Conservation (phyloP, 208 protist genomes). For the Tritrichomonas musculus region DNA sequence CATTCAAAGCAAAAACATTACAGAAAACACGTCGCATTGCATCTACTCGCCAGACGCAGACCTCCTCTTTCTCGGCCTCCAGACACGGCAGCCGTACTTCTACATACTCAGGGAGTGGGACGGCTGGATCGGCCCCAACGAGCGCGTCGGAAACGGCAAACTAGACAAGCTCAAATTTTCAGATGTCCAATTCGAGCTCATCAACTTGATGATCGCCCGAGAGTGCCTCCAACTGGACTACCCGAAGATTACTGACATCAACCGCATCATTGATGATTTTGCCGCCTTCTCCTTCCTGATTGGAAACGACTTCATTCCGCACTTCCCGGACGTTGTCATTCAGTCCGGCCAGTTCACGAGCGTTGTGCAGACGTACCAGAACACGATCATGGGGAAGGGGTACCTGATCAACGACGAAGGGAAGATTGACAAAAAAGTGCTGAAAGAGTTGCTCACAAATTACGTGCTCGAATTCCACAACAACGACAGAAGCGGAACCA, state of each 20-base stretch:
- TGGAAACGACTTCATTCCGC: slow-evolving; percentile 27
- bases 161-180: not conserved
- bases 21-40: not conserved
- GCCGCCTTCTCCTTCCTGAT: not conserved
- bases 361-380: no score
- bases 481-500: no score
- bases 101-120: slow-evolving; percentile 12
- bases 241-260: not conserved
- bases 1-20: slow-evolving; percentile 47
- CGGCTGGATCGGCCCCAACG: not conserved
- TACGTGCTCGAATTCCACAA: no score
- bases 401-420: no score
- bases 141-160: not conserved
- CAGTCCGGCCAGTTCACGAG: not conserved
- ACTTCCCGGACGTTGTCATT: not conserved
- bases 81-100: not conserved
- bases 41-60: slow-evolving; percentile 10
- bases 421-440: no score
- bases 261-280: not conserved
- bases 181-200: not conserved
- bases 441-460: no score
- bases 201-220: not conserved
- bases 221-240: not conserved
- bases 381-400: no score
- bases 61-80: not conserved